A percentile compares a stretch with the other conserved stretches of the same genome.
These are phyloP conservation scores for Zymoseptoria passerinii DNA, from an alignment of 2,329 filamentous ascomycete species.

Conservation along the genomic window DNA sequence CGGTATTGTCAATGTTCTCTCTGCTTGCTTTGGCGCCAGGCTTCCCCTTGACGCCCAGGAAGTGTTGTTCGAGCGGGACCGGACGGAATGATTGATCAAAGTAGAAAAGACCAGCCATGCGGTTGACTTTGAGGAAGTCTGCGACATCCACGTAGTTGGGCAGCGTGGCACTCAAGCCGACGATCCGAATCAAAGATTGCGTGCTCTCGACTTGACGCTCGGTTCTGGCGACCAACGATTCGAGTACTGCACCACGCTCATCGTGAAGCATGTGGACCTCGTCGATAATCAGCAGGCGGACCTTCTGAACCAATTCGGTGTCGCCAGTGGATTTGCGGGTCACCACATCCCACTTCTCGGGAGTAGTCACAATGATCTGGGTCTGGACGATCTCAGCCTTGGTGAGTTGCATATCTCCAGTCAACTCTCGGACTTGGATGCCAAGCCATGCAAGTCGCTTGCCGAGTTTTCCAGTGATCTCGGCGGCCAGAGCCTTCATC, in stretches of 20 bases:
- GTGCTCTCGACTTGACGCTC: conserved; percentile 96
- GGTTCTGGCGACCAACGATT: conserved; percentile 90
- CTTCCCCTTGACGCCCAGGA: conserved; percentile 92
- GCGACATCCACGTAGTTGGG: conserved; percentile 96
- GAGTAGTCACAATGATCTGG: conserved; percentile 96
- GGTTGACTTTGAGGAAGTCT: conserved; percentile 94
- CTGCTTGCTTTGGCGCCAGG: conserved; percentile 69
- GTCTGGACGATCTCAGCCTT: conserved; percentile 93
- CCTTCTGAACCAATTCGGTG: conserved; percentile 95
- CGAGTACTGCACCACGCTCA: conserved; percentile 88
- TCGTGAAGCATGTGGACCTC: conserved; percentile 99
- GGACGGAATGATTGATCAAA: conserved; percentile 94
- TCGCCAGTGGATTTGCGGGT: conserved; percentile 95
- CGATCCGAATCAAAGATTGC: conserved; percentile 90
- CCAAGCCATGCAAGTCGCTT: conserved; percentile 90
- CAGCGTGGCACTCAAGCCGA: conserved; percentile 88
- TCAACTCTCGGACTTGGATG: conserved; percentile 84
- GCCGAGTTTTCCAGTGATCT: conserved; percentile 89
- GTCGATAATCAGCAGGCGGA: conserved; percentile 90
- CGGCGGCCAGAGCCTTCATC: conserved; percentile 96
- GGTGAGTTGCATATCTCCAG: conserved; percentile 96
- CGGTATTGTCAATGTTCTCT: conserved; percentile 78
- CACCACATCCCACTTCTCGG: conserved; percentile 98
- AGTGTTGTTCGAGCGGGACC: conserved; percentile 93
- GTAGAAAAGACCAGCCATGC: conserved; percentile 86